Base-by-base conservation (phyloP, 306 rosid genomes). In the Citrullus amarus region DNA sequence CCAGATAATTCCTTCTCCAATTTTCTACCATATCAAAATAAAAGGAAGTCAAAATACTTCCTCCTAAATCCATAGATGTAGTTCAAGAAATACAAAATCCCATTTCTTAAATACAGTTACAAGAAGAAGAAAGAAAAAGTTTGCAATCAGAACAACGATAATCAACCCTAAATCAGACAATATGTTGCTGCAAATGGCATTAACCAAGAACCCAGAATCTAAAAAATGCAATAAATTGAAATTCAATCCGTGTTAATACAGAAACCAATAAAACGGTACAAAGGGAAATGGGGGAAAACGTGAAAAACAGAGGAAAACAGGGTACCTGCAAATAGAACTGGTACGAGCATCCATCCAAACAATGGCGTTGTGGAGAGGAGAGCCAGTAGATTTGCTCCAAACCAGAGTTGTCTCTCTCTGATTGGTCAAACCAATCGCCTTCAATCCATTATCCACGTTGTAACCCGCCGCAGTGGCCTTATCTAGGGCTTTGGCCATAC, bases 271-370 rank as follows among this genome's bases (percentile, higher is more conserved):
- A 60, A 39, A 28, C 39, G 9, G 63, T 12, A 13, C 12, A 32
- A 32, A 8, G 39, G 39, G 39, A 36, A 36, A 36, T 36, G 20
- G 44, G n/a, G 69, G 51, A 67, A 14, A 17, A 63, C 71, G 38
- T 17, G 44, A 3, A 16, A 25, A 65, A n/a, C 50, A 11, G 30
- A 51, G 70, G 7, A 1, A 41, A 41, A 41, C 44, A 61, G 51
- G 43, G 56, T 30, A 92, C 98, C 97, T 86, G 96, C 96, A 95
- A 85, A 95, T 54, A 34, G 90, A 56, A 61, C 93, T 85, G 38
- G 98, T 92, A 3, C 98, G 92, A 76, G 36, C 96, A 80, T 95
- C 98, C 98, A 92, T 92, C 98, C 98, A 95, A 82, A 95, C 98
- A 77, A 95, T 85, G 75, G 98, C 97, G 53, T 88, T 82, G 79